Percentiles rank a stretch among this genome's conserved stretches.
phyloP scores from a whole-genome alignment of 371 early-diverging fungal species.

The Haplosporangium sp. region DNA sequence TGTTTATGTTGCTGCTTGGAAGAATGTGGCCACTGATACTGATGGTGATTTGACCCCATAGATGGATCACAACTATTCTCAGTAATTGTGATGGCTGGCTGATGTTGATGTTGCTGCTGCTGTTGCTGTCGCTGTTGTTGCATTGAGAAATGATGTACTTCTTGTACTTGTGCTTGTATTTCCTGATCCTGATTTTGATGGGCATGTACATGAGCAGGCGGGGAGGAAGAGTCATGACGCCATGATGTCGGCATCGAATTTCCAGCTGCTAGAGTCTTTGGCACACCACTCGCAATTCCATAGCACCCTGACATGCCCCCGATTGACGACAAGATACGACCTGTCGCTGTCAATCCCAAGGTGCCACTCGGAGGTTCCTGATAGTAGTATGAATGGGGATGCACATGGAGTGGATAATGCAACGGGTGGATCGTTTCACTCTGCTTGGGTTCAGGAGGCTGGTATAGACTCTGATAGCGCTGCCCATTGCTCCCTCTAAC shows the following conservation, averaged over 20 bases:
- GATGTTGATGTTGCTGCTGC: background rate
- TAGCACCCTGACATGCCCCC: conserved; percentile 40
- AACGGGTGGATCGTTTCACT: background rate
- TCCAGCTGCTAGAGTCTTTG: background rate
- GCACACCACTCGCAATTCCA: conserved; percentile 23
- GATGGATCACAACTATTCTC: background rate
- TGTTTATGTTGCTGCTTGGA: conserved; percentile 6
- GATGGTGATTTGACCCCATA: too few relatives aligned
- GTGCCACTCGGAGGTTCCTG: background rate
- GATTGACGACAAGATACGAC: conserved; percentile 29
- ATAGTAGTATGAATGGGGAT: conserved; percentile 1
- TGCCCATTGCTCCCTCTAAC: background rate
- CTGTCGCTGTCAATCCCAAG: conserved; percentile 27
- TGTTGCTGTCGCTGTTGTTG: conserved; percentile 1
- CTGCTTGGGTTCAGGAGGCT: conserved; percentile 25
- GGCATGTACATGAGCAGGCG: too few relatives aligned
- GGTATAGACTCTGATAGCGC: conserved; percentile 24
- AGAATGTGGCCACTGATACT: background rate
- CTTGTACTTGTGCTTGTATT: too few relatives aligned
- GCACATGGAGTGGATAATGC: background rate
- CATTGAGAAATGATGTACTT: background rate
- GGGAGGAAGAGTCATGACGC: too few relatives aligned
- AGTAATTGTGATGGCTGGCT: background rate
- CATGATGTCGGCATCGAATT: too few relatives aligned
- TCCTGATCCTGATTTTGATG: too few relatives aligned